Evolutionary conservation across 805 yeast species (phyloP).

Genomic region (Pichia rugopelliculosa): DNA sequence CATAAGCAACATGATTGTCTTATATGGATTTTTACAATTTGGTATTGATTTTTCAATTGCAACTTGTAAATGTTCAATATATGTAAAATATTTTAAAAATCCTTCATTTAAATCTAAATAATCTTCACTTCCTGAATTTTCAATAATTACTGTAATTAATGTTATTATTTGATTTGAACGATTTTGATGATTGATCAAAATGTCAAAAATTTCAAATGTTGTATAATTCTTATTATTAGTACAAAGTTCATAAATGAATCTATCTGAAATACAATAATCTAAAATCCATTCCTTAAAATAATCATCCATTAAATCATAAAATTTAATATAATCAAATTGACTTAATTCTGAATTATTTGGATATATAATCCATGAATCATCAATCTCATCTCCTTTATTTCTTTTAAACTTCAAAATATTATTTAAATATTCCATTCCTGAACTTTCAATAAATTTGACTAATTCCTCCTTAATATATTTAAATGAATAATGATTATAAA

Average conservation of each 20-base stretch:
- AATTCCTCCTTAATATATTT: constrained; percentile 2
- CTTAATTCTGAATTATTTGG: neutral
- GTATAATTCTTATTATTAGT: neutral
- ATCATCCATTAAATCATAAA: constrained; percentile 9
- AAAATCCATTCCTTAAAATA: constrained; percentile 9
- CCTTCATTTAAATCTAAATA: constrained; percentile 2
- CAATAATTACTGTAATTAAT: constrained; percentile 4
- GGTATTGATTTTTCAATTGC: constrained; percentile 6
- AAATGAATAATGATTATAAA: constrained; percentile 7
- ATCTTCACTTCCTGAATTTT: neutral
- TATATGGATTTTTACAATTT: constrained; percentile 8
- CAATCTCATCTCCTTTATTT: neutral
- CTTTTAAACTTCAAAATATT: constrained; percentile 1
- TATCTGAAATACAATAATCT: neutral
- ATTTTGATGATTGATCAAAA: constrained; percentile 3
- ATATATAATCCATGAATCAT: constrained; percentile 3
- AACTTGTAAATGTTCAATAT: constrained; percentile 7
- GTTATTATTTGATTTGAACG: constrained; percentile 5
- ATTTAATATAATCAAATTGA: constrained; percentile 2
- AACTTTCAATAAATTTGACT: neutral
- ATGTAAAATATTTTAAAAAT: constrained; percentile 11
- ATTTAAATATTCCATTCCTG: neutral
- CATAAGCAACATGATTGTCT: constrained; percentile 4
- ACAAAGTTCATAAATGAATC: neutral
- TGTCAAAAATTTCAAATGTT: constrained; percentile 3